phyloP scores from a whole-genome alignment of 768 basidiomycete species.

The Rhizopogon sp. region DNA sequence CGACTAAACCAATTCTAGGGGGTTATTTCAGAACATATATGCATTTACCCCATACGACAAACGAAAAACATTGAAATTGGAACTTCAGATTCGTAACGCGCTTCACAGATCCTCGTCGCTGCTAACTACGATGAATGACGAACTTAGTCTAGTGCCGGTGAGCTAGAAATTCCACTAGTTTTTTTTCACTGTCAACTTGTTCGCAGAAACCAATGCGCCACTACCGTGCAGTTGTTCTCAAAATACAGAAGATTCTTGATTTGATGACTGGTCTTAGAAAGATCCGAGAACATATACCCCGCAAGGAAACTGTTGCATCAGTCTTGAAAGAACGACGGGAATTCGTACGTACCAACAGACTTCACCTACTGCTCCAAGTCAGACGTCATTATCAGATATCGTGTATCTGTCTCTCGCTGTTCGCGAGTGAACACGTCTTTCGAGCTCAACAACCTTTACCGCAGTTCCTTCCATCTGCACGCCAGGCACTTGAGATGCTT shows the following conservation, averaged over 20 bases:
- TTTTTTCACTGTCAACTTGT: neutral
- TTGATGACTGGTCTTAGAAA: conserved; percentile 41
- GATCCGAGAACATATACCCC: conserved; percentile 42
- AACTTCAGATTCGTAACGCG: conserved; percentile 36
- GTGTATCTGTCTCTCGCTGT: conserved; percentile 41
- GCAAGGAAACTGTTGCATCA: conserved; percentile 35
- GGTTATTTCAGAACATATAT: conserved; percentile 28
- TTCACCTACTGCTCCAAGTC: neutral
- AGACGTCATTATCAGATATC: conserved; percentile 27
- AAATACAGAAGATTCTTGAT: conserved; percentile 38
- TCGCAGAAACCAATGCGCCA: conserved; percentile 41
- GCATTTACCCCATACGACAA: conserved; percentile 22
- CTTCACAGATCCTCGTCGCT: conserved; percentile 34
- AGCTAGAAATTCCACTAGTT: conserved; percentile 9
- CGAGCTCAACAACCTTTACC: conserved; percentile 41
- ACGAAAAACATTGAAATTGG: conserved; percentile 33
- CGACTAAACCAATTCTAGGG: conserved; percentile 19
- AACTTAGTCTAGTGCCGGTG: conserved; percentile 44
- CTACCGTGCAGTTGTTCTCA: conserved; percentile 32
- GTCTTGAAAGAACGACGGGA: conserved; percentile 38
- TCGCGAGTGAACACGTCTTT: conserved; percentile 45
- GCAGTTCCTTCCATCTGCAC: conserved; percentile 44
- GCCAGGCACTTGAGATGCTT: conserved; percentile 33
- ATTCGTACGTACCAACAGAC: conserved; percentile 23
- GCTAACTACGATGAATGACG: conserved; percentile 39